These are phyloP conservation scores for Penicillium malachiteum DNA, from an alignment of 495 filamentous ascomycete species.

Conservation along the genomic window DNA sequence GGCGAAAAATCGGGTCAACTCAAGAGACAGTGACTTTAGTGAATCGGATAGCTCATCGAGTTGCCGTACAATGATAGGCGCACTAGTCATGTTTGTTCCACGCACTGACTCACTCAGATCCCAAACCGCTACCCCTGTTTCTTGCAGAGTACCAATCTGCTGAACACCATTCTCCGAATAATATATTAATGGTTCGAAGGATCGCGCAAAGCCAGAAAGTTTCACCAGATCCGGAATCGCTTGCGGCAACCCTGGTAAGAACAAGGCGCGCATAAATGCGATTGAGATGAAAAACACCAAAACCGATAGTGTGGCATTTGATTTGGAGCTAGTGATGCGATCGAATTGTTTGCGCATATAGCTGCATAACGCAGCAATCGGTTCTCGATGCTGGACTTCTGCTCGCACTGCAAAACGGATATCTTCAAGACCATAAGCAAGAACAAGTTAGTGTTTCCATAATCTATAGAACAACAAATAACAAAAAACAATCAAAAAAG, in stretches of 20 bases:
- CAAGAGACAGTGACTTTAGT: conserved; percentile 74
- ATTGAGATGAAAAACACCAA: conserved; percentile 58
- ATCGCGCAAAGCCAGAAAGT: conserved; percentile 79
- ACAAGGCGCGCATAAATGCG: conserved; percentile 60
- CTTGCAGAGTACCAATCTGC: conserved; percentile 81
- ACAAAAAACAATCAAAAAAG: not conserved
- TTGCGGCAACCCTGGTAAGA: conserved; percentile 62
- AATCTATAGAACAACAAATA: conserved; percentile 19
- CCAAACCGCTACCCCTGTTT: conserved; percentile 88
- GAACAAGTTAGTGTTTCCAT: conserved; percentile 38
- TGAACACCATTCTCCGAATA: conserved; percentile 85
- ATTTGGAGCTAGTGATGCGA: conserved; percentile 54
- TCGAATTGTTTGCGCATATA: conserved; percentile 59
- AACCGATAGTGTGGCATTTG: conserved; percentile 63
- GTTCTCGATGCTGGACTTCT: conserved; percentile 85
- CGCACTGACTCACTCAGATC: conserved; percentile 86
- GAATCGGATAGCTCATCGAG: conserved; percentile 80
- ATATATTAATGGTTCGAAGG: conserved; percentile 87
- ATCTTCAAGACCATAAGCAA: conserved; percentile 51
- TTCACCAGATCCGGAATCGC: conserved; percentile 87
- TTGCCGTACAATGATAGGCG: conserved; percentile 77
- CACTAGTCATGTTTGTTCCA: conserved; percentile 84
- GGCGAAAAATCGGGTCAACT: conserved; percentile 84
- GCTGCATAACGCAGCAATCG: conserved; percentile 70
- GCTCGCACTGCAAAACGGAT: conserved; percentile 82